Evolutionary conservation across 768 basidiomycete species (phyloP).

Genomic region (Auriculariales sp.): DNA sequence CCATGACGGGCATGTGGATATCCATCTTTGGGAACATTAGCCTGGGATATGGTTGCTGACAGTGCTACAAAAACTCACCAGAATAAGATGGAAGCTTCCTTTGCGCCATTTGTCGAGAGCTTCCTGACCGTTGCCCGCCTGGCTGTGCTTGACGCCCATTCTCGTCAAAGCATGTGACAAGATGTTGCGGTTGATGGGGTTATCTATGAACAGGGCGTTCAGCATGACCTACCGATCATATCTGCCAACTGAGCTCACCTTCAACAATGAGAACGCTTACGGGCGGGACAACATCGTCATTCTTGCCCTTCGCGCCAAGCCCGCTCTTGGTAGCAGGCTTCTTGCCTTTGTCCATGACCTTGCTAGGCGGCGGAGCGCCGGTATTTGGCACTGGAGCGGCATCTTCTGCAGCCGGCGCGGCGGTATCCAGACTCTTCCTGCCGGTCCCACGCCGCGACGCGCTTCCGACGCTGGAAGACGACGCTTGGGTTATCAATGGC

Average conservation of each 20-base stretch:
- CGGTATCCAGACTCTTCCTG: background rate
- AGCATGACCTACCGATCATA: background rate
- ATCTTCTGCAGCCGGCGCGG: too few species aligned
- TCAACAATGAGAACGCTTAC: slow-evolving; percentile 98
- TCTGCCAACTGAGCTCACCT: slow-evolving; percentile 31
- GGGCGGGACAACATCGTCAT: slow-evolving; percentile 77
- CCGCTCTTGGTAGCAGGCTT: background rate
- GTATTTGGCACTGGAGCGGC: too few species aligned
- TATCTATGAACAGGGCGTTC: slow-evolving; percentile 40
- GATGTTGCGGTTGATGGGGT: slow-evolving; percentile 96
- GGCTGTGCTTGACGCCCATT: slow-evolving; percentile 88
- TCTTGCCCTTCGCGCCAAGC: too few species aligned
- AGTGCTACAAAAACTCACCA: slow-evolving; percentile 40
- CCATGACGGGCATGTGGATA: slow-evolving; percentile 99
- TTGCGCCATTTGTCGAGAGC: slow-evolving; percentile 91
- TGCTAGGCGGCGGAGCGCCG: background rate
- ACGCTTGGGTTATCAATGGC: too few species aligned
- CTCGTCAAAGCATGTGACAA: slow-evolving; percentile 93
- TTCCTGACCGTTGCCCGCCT: slow-evolving; percentile 89
- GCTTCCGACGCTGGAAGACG: background rate
- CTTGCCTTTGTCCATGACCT: background rate
- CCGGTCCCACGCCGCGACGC: background rate
- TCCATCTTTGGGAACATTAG: slow-evolving; percentile 65
- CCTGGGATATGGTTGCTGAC: slow-evolving; percentile 4
- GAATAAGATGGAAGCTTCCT: slow-evolving; percentile 86